phyloP scores from a whole-genome alignment of 1,284 basidiomycete species.

The Exobasidium cylindrosporum region DNA sequence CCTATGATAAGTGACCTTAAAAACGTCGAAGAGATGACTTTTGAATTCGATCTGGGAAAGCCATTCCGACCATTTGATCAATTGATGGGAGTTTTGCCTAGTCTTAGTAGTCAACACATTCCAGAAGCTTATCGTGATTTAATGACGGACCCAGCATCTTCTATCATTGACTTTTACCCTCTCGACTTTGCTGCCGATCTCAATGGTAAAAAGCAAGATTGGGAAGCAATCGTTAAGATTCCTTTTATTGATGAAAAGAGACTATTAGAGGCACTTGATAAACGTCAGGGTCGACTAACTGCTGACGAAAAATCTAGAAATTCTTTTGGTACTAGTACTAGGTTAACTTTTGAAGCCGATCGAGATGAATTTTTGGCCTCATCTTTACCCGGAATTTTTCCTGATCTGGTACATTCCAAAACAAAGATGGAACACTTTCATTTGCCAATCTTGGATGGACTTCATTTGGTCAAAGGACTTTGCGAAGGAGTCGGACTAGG shows the following conservation, averaged over 20 bases:
- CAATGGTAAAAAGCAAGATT: conserved; percentile 97
- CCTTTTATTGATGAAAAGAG: conserved; percentile 89
- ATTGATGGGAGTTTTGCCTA: conserved; percentile 94
- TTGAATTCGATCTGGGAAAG: conserved; percentile 78
- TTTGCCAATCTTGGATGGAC: conserved; percentile 76
- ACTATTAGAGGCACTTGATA: conserved; percentile 65
- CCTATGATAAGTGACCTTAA: conserved; percentile 69
- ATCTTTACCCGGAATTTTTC: conserved; percentile 90
- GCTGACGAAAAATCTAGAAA: conserved; percentile 77
- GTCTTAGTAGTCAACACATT: conserved; percentile 81
- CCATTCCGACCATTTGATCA: conserved; percentile 96
- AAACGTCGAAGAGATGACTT: conserved; percentile 73
- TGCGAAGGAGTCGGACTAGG: conserved; percentile 86
- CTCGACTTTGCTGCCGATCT: conserved; percentile 83
- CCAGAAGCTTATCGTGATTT: conserved; percentile 84
- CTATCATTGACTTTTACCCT: conserved; percentile 94
- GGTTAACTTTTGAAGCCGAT: conserved; percentile 68
- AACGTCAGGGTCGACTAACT: conserved; percentile 76
- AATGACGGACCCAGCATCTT: conserved; percentile 80
- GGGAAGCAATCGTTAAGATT: conserved; percentile 98
- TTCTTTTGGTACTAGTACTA: conserved; percentile 72
- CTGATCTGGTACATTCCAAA: conserved; percentile 76
- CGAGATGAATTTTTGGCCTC: conserved; percentile 73
- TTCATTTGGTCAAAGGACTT: conserved; percentile 80
- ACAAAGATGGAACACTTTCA: conserved; percentile 73